phyloP scores from a whole-genome alignment of 345 rosid genomes.

The Populus tremula region DNA sequence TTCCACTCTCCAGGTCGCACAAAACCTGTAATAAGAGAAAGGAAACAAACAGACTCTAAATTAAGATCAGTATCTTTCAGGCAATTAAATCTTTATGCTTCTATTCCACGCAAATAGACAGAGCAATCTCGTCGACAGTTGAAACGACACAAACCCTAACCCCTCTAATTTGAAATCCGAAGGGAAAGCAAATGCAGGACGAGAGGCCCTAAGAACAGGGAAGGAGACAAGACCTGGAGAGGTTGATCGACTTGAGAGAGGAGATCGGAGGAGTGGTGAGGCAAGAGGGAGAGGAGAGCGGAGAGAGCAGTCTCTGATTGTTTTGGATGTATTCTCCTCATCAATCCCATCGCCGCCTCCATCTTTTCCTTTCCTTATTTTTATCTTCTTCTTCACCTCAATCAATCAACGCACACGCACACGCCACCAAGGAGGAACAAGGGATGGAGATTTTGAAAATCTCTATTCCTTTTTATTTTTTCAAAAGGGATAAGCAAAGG shows the following conservation, averaged over 20 bases:
- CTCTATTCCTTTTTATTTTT: background rate
- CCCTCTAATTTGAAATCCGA: background rate
- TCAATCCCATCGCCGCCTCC: constrained; percentile 93
- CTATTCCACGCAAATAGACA: too few species aligned
- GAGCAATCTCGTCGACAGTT: too few species aligned
- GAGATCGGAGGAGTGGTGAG: constrained; percentile 91
- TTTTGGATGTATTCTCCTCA: constrained; percentile 89
- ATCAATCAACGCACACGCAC: background rate
- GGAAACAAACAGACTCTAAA: too few species aligned
- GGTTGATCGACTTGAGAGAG: constrained; percentile 98
- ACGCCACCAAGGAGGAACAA: background rate
- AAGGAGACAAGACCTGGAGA: constrained; percentile 60
- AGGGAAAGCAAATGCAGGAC: background rate
- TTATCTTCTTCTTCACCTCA: background rate
- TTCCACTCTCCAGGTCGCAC: constrained; percentile 59
- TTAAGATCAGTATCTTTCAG: too few species aligned
- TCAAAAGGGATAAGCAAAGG: background rate
- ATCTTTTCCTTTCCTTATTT: constrained; percentile 23
- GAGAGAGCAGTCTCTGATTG: constrained; percentile 89
- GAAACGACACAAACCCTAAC: too few species aligned
- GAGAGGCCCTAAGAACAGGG: background rate
- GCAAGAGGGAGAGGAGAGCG: constrained; percentile 85
- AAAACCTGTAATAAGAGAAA: constrained; percentile 48
- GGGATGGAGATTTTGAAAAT: background rate
- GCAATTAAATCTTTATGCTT: too few species aligned